Percentiles rank a stretch among this genome's conserved stretches.
Evolutionary conservation across 345 rosid genomes (phyloP).

Genomic region (Eucalyptus coolabah): DNA sequence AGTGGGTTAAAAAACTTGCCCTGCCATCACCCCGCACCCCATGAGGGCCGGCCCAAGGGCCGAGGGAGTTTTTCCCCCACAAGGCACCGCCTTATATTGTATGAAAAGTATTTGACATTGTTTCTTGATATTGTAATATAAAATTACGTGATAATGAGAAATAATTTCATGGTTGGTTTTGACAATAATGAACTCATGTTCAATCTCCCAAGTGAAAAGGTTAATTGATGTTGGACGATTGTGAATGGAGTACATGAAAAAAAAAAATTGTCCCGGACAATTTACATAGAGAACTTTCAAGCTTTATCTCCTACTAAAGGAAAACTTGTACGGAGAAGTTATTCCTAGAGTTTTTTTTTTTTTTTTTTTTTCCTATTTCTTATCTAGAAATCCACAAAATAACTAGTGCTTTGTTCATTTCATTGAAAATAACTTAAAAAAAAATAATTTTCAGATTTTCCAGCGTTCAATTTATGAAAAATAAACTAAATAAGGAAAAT

Average conservation of each 20-base stretch:
- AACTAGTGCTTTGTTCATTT: neutral
- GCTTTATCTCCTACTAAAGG: neutral
- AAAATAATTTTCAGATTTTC: too few species aligned
- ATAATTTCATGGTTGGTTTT: neutral
- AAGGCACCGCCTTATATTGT: neutral
- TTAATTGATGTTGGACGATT: neutral
- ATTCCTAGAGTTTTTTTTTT: neutral
- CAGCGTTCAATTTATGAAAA: fast-evolving
- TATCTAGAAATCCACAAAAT: neutral
- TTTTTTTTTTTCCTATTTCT: neutral
- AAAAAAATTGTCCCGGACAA: neutral
- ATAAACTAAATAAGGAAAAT: too few species aligned
- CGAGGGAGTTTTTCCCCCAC: neutral
- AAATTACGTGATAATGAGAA: neutral
- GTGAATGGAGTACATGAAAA: neutral
- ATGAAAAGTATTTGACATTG: neutral
- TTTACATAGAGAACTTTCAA: neutral
- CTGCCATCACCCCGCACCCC: too few species aligned
- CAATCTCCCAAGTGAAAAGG: neutral
- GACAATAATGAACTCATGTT: neutral
- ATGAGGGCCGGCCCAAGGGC: neutral
- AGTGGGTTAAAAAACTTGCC: too few species aligned
- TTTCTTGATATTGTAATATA: neutral
- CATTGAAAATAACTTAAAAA: fast-evolving
- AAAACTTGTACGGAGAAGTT: neutral